Evolutionary conservation across 371 early-diverging fungal genomes (phyloP).

Genomic region (Mucor lusitanicus): DNA sequence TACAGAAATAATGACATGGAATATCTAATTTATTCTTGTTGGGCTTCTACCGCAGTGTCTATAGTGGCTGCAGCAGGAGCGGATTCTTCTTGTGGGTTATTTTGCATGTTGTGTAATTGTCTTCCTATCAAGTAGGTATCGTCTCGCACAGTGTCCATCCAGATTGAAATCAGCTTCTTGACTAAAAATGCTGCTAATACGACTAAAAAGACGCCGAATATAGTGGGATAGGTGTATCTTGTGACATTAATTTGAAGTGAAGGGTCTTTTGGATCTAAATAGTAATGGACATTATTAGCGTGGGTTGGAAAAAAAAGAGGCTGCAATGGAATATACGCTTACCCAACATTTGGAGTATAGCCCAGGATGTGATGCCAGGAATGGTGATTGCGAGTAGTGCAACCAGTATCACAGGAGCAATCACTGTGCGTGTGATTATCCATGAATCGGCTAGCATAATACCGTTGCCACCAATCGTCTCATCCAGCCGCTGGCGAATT

Average conservation of each 20-base stretch:
- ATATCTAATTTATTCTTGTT: not conserved
- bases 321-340: not conserved
- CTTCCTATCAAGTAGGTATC: constrained; percentile 68
- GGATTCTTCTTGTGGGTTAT: not conserved
- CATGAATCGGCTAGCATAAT: constrained; percentile 28
- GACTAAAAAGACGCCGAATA: constrained; percentile 17
- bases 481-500: constrained; percentile 33
- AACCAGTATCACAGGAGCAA: constrained; percentile 32
- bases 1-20: constrained; percentile 1
- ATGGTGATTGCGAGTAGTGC: constrained; percentile 19
- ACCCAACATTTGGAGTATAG: constrained; percentile 22
- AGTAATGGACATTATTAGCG: not conserved
- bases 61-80: not conserved
- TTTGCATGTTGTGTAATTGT: constrained; percentile 62
- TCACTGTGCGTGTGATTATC: constrained; percentile 32
- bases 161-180: constrained; percentile 40
- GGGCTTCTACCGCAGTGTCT: not conserved
- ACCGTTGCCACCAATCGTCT: constrained; percentile 29
- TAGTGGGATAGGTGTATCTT: constrained; percentile 27
- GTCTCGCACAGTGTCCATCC: constrained; percentile 66
- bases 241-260: constrained; percentile 20
- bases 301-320: not conserved
- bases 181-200: constrained; percentile 3
- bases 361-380: constrained; percentile 24
- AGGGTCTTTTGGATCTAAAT: constrained; percentile 20